Evolutionary conservation across 2,329 filamentous ascomycete species (phyloP), one percentile per base, ranked within the genome.

Genomic region (Ophiognomonia clavigignenti-juglandacearum): DNA sequence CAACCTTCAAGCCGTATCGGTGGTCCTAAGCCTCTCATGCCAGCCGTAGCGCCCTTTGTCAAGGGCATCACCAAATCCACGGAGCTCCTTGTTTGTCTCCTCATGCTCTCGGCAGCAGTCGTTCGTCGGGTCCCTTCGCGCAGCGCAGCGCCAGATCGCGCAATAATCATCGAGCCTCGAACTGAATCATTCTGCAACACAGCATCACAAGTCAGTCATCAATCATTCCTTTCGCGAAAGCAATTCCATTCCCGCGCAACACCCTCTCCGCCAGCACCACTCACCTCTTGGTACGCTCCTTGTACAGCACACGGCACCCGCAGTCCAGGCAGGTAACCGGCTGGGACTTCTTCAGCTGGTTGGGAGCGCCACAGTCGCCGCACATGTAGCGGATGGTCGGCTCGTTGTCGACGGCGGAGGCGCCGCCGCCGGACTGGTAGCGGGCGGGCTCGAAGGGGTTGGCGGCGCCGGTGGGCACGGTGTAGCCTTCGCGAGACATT

Each of bases 251-350:
- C n/a, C n/a, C n/a, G n/a, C n/a, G n/a, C n/a, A n/a, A n/a, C n/a
- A n/a, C n/a, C n/a, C n/a, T n/a, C n/a, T n/a, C n/a, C n/a, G n/a
- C n/a, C n/a, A n/a, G n/a, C n/a, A n/a, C n/a, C n/a, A n/a, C 85
- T 69, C 66, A 96, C 93, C 93, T 82, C 77, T 95, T 96, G 37
- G 93, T 98, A 63, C 93, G 74, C 80, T 96, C 88, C 80, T 98
- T 98, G 72, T 97, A 97, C 57, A 98, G 71, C 52, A 98, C 90
- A 56, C 93, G 84, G 61, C 96, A 93, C 7, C 93, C 93, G 67
- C 93, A 98, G 70, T 91, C 87, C 67, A 88, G 86, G 76, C 90
- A 96, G 23, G 88, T 78, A 57, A 95, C 92, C 27, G 85, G 83
- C 60, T 93, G 88, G 53, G 82, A 85, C 56, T 84, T 80, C 67